Percentiles rank a stretch among this genome's conserved stretches.
phyloP scores from a whole-genome alignment of 108 stramenopile genomes.

The Nitzschia sp. region DNA sequence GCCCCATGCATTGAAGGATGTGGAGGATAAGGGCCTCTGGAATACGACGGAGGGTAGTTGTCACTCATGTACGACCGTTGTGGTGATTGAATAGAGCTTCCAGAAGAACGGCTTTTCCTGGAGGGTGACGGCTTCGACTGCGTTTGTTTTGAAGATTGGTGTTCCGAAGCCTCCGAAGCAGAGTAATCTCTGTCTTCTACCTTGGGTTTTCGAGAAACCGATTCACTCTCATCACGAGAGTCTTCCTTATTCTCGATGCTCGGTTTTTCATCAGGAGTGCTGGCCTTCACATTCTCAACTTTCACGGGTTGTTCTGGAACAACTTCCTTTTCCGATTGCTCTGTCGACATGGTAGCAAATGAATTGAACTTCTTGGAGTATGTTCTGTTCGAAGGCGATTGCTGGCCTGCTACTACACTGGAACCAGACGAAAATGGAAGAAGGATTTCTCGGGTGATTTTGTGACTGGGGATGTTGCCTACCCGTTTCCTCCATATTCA shows the following conservation, averaged over 20 bases:
- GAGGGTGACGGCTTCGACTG: constrained; percentile 26
- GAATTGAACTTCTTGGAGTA: no score
- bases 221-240: constrained; percentile 17
- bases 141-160: constrained; percentile 7
- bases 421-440: no score
- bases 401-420: no score
- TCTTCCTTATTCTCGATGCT: background rate
- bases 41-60: constrained; percentile 16
- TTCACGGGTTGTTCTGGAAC: background rate
- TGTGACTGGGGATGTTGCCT: no score
- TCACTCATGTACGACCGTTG: constrained; percentile 27
- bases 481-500: no score
- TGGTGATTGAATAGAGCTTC: constrained; percentile 21
- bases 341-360: no score
- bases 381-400: no score
- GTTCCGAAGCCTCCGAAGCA: background rate
- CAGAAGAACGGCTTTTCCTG: constrained; percentile 9
- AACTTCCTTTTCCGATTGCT: background rate
- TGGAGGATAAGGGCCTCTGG: constrained; percentile 22
- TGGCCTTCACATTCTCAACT: background rate
- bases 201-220: constrained; percentile 9
- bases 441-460: no score
- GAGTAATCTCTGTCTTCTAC: constrained; percentile 23
- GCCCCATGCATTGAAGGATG: constrained; percentile 27
- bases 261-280: background rate